These are phyloP conservation scores for Physcomitrellopsis africana DNA, from an alignment of 225 moss, liverwort and hornwort species.

Conservation along the genomic window DNA sequence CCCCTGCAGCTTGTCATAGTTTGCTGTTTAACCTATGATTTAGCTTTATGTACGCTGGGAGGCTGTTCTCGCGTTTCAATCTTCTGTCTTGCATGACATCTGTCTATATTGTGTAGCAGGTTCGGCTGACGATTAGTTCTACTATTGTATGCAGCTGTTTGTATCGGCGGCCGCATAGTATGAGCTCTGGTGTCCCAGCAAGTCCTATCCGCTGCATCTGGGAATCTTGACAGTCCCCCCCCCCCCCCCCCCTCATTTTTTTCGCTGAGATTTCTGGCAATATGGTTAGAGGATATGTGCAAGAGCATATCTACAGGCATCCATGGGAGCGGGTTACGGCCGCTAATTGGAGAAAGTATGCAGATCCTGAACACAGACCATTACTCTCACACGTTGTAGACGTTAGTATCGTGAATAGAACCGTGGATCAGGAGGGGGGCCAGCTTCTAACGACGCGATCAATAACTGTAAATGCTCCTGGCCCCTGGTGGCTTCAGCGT, in stretches of 20 bases:
- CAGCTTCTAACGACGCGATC: constrained; percentile 72
- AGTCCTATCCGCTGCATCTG: neutral
- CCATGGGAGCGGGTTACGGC: constrained; percentile 94
- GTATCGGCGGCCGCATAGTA: neutral
- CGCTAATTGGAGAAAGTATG: constrained; percentile 88
- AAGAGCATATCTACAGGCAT: constrained; percentile 87
- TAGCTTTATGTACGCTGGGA: too few relatives aligned
- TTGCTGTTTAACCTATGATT: too few relatives aligned
- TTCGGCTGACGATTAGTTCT: constrained; percentile 14
- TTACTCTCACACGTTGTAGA: constrained; percentile 85
- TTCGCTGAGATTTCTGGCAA: constrained; percentile 20
- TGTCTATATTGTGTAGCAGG: neutral
- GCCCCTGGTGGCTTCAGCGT: constrained; percentile 93
- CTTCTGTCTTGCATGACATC: neutral
- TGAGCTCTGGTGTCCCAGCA: neutral
- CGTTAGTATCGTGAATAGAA: constrained; percentile 68
- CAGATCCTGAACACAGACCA: constrained; percentile 73
- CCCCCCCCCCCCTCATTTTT: neutral
- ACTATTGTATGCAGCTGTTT: neutral
- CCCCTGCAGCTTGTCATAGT: too few relatives aligned
- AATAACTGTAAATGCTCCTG: constrained; percentile 85
- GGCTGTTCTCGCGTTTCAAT: too few relatives aligned
- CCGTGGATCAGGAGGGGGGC: constrained; percentile 62
- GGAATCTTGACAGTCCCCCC: neutral
- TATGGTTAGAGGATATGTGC: constrained; percentile 86